Conservation (phyloP, 768 basidiomycete genomes). For the Lyophyllum atratum region DNA sequence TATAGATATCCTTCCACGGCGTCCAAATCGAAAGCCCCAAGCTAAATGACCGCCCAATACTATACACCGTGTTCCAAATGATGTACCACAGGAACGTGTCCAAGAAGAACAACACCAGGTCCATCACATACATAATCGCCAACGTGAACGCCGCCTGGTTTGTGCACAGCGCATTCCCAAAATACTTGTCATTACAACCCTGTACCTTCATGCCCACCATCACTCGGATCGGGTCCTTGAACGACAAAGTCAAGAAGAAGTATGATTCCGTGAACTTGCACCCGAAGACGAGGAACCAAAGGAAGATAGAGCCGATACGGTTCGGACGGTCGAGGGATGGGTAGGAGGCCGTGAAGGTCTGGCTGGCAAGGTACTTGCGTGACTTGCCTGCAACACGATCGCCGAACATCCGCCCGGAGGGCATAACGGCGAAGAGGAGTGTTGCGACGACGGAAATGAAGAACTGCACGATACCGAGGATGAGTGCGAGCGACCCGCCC, state of each 20-base stretch:
- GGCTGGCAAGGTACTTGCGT: slow-evolving; percentile 95
- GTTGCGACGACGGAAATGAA: slow-evolving; percentile 88
- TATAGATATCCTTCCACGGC: slow-evolving; percentile 98
- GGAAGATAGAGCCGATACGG: slow-evolving; percentile 74
- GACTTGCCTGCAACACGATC: slow-evolving; percentile 95
- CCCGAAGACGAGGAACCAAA: slow-evolving; percentile 93
- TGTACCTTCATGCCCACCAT: slow-evolving; percentile 98
- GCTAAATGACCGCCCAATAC: slow-evolving; percentile 83
- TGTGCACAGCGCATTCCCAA: slow-evolving; percentile 80
- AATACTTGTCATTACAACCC: slow-evolving; percentile 83
- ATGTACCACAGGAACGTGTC: slow-evolving; percentile 99
- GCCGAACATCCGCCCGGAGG: slow-evolving; percentile 98
- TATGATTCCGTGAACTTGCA: slow-evolving; percentile 98
- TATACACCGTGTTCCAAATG: slow-evolving; percentile 98
- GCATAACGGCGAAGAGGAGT: slow-evolving; percentile 86
- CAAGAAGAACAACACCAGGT: slow-evolving; percentile 94
- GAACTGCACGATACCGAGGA: slow-evolving; percentile 96
- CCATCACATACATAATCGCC: slow-evolving; percentile 99
- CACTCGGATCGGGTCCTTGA: slow-evolving; percentile 89
- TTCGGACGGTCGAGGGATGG: slow-evolving; percentile 63
- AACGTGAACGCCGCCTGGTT: slow-evolving; percentile 96
- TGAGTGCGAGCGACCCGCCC: slow-evolving; percentile 76
- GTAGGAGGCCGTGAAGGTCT: slow-evolving; percentile 98
- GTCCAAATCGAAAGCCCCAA: slow-evolving; percentile 98
- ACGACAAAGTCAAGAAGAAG: slow-evolving; percentile 95